These are phyloP conservation scores for Coemansia sp. DNA, from an alignment of 192 early-diverging fungal species.

Conservation along the genomic window DNA sequence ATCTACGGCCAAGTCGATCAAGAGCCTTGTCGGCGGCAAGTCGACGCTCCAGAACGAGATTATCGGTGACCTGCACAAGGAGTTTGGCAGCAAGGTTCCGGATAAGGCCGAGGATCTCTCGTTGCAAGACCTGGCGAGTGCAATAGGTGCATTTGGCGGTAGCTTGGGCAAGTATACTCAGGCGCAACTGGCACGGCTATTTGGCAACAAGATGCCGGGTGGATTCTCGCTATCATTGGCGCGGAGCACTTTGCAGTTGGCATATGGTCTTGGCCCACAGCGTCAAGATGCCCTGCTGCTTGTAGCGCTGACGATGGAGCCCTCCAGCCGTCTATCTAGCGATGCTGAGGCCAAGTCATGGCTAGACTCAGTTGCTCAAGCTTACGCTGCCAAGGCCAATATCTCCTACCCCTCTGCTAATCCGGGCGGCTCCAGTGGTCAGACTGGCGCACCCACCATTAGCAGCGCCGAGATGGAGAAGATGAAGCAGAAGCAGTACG, in stretches of 20 bases:
- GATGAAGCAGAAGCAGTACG: constrained; percentile 71
- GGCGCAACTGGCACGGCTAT: constrained; percentile 73
- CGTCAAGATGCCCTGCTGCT: constrained; percentile 77
- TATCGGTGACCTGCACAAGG: constrained; percentile 90
- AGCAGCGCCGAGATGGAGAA: constrained; percentile 87
- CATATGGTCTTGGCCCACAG: constrained; percentile 76
- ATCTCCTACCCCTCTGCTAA: constrained; percentile 55
- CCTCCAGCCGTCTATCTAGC: constrained; percentile 70
- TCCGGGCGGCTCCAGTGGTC: constrained; percentile 49
- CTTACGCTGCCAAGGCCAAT: constrained; percentile 75
- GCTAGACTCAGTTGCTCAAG: constrained; percentile 71
- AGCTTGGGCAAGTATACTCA: constrained; percentile 78
- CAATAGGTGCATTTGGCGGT: constrained; percentile 63
- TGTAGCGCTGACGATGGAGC: constrained; percentile 78
- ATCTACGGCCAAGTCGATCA: constrained; percentile 62
- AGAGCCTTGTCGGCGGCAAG: constrained; percentile 85
- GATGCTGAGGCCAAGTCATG: constrained; percentile 83
- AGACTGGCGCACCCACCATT: constrained; percentile 62
- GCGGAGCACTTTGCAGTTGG: constrained; percentile 66
- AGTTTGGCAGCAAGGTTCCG: constrained; percentile 82
- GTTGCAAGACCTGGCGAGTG: constrained; percentile 73
- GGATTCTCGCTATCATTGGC: constrained; percentile 80
- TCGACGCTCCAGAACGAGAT: constrained; percentile 96
- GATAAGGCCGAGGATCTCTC: constrained; percentile 93
- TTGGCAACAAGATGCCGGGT: constrained; percentile 89